Evolutionary conservation across 2,329 filamentous ascomycete species (phyloP), one percentile per base, ranked within the genome.

Genomic region (Botrytis squamosa): DNA sequence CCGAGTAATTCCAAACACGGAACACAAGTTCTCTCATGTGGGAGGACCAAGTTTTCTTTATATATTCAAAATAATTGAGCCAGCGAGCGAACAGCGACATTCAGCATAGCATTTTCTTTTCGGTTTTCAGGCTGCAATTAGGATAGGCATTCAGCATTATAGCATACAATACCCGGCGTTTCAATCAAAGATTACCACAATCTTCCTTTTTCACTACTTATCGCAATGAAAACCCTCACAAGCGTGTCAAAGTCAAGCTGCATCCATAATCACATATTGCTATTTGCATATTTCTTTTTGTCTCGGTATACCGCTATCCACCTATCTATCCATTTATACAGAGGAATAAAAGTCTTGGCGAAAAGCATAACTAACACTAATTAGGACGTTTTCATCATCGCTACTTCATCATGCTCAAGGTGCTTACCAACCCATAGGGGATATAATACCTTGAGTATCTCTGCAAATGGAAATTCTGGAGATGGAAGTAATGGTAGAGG

Each of bases 391-490:
- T 89, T 92, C 80, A 84, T 92, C 77, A 92, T 92, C 76, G 82
- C 89, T 62, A 89, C 89, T 14, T 91, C 91, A 22, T 92, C 91
- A 1, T 94, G 92, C 81, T 85, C 89, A 18, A 87, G 91, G 70
- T 87, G 90, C 75, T 78, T 94, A 67, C 91, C 91, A 18, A 85
- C 86, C 52, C 86, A 88, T 75, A 83, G 90, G 72, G 92, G 92
- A 16, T 95, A 95, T 81, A 89, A 86, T 74, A 85, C 90, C 60
- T 84, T 95, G 38, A 87, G 87, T 55, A 83, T 85, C 22, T 88
- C 86, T 66, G 84, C 87, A 18, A 86, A 82, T 76, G 84, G 86
- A 57, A 83, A 85, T 29, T 69, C n/a, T 81, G 86, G 77, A 82
- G 86, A 73, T 33, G 70, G 38, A 12, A 40, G 38, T n/a, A 52